These are phyloP conservation scores for Sarcodon sp. DNA, from an alignment of 768 basidiomycete species.

Conservation along the genomic window DNA sequence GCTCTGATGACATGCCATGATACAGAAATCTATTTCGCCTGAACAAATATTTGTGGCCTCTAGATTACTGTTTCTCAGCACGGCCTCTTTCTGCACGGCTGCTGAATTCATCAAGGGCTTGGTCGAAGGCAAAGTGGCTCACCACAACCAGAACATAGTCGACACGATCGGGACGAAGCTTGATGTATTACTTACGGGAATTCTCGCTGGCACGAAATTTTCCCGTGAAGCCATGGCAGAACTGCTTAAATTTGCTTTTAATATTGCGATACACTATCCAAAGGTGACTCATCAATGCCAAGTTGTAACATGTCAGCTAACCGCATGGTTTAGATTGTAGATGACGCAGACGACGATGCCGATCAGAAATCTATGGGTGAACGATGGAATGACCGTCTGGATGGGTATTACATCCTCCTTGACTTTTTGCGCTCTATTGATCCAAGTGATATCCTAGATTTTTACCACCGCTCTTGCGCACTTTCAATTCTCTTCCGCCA, in stretches of 20 bases:
- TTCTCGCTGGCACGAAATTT: slow-evolving; percentile 39
- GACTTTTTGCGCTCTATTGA: not conserved
- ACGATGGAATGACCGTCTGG: slow-evolving; percentile 61
- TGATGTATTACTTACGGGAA: slow-evolving; percentile 35
- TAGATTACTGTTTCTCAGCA: slow-evolving; percentile 65
- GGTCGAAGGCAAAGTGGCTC: slow-evolving; percentile 50
- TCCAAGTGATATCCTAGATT: slow-evolving; percentile 28
- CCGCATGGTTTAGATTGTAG: slow-evolving; percentile 8
- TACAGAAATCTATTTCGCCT: slow-evolving; percentile 44
- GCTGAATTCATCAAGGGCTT: slow-evolving; percentile 35
- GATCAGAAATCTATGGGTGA: slow-evolving; percentile 51
- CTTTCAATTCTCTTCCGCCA: slow-evolving; percentile 54
- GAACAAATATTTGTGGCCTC: slow-evolving; percentile 65
- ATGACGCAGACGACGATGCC: slow-evolving; percentile 6
- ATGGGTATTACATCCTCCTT: slow-evolving; percentile 36
- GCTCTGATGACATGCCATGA: not conserved
- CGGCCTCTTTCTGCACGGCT: slow-evolving; percentile 37
- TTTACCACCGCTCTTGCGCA: slow-evolving; percentile 55
- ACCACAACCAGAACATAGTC: slow-evolving; percentile 33
- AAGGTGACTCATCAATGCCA: slow-evolving; percentile 31
- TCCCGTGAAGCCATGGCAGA: slow-evolving; percentile 70
- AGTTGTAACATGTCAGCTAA: not conserved
- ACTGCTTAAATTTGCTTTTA: slow-evolving; percentile 75
- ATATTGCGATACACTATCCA: slow-evolving; percentile 71
- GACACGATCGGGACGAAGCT: slow-evolving; percentile 52